Percentiles rank a stretch among this genome's conserved stretches.
These are phyloP conservation scores for Psilocybe cyanescens DNA, from an alignment of 768 basidiomycete genomes.

Conservation along the genomic window DNA sequence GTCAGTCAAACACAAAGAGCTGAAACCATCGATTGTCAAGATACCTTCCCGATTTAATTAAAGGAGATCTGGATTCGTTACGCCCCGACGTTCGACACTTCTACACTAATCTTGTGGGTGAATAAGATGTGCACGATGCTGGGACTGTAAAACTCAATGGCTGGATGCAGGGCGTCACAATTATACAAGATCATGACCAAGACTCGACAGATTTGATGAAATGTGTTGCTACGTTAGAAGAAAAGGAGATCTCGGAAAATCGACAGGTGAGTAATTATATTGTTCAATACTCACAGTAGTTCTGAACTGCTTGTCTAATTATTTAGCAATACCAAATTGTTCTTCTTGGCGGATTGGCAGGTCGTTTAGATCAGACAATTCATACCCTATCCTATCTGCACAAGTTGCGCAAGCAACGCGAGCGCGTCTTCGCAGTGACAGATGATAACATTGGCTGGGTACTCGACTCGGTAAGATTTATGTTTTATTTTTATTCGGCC, in stretches of 20 bases:
- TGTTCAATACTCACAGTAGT: constrained; percentile 9
- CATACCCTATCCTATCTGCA: constrained; percentile 87
- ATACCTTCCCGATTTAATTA: constrained; percentile 84
- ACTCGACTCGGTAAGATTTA: constrained; percentile 63
- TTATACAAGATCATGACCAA: constrained; percentile 73
- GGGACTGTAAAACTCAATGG: too few relatives aligned
- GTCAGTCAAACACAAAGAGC: neutral
- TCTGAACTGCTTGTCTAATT: constrained; percentile 24
- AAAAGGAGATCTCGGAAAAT: constrained; percentile 51
- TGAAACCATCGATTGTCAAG: constrained; percentile 36
- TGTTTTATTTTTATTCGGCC: neutral
- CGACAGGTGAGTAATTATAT: constrained; percentile 36
- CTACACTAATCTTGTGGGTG: constrained; percentile 62
- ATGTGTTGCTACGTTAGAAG: constrained; percentile 68
- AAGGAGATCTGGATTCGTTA: constrained; percentile 93
- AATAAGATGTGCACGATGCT: neutral
- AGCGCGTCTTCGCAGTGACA: constrained; percentile 76
- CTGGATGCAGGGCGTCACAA: constrained; percentile 60
- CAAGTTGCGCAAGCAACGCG: constrained; percentile 67
- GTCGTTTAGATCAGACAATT: constrained; percentile 92
- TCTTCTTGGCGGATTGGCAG: constrained; percentile 86
- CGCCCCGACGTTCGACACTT: constrained; percentile 71
- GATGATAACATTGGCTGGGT: constrained; percentile 94
- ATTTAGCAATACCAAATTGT: constrained; percentile 64
- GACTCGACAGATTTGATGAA: constrained; percentile 97